A percentile compares a stretch with the other conserved stretches of the same genome.
phyloP scores from a whole-genome alignment of 768 basidiomycete species.

The Collybia mongolica region DNA sequence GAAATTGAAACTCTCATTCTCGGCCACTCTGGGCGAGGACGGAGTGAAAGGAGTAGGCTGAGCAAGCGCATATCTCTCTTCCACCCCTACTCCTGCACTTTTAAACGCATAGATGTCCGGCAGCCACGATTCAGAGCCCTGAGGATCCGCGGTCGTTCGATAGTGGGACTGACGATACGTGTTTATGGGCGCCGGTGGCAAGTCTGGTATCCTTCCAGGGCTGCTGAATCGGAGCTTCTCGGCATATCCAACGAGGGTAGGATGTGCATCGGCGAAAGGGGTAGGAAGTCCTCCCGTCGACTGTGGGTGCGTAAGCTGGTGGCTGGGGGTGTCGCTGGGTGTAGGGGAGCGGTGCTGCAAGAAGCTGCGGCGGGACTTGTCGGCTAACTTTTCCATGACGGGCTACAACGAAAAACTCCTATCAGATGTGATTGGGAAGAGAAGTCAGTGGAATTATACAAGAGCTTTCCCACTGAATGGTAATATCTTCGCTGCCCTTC shows the following conservation, averaged over 20 bases:
- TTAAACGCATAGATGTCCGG: slow-evolving; percentile 48
- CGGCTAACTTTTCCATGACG: slow-evolving; percentile 41
- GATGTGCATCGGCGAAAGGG: slow-evolving; percentile 35
- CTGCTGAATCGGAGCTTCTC: slow-evolving; percentile 26
- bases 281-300: slow-evolving; percentile 25
- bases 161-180: background rate
- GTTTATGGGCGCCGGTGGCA: background rate
- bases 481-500: slow-evolving; percentile 54
- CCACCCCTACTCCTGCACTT: slow-evolving; percentile 38
- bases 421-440: background rate
- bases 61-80: slow-evolving; percentile 34
- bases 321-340: background rate
- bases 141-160: slow-evolving; percentile 1
- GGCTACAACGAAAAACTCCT: background rate
- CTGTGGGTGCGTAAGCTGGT: slow-evolving; percentile 12
- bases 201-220: background rate
- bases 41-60: slow-evolving; percentile 44
- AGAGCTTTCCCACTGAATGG: slow-evolving; percentile 60
- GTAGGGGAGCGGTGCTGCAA: slow-evolving; percentile 27
- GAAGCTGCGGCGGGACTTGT: slow-evolving; percentile 48
- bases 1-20: slow-evolving; percentile 57
- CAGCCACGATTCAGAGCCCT: slow-evolving; percentile 27
- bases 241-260: slow-evolving; percentile 28
- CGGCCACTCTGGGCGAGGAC: slow-evolving; percentile 47
- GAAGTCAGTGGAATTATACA: slow-evolving; percentile 31